Conservation (phyloP, 2,329 filamentous ascomycete species). For the Ophiocordyceps australis region DNA sequence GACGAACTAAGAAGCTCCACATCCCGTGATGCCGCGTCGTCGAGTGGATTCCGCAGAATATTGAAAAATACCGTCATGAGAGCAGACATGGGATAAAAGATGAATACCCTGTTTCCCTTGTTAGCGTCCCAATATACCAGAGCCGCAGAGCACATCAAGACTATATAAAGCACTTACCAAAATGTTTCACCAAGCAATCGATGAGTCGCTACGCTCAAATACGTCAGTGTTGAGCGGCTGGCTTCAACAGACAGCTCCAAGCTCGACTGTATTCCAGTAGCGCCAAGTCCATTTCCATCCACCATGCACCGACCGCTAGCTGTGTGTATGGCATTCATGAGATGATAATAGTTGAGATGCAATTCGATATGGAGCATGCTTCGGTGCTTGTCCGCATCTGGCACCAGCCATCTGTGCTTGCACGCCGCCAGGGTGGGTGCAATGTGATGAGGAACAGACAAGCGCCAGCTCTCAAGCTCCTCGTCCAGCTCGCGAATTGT, state of each 20-base stretch:
- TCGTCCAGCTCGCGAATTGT: conserved; percentile 38
- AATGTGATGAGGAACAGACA: background rate
- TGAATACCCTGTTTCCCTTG: conserved; percentile 29
- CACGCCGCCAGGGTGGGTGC: conserved; percentile 16
- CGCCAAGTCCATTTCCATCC: conserved; percentile 6
- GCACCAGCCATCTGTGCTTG: conserved; percentile 9
- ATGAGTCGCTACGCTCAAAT: conserved; percentile 21
- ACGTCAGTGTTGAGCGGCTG: conserved; percentile 33
- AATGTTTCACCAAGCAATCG: conserved; percentile 24
- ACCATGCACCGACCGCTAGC: conserved; percentile 31
- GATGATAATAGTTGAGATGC: conserved; percentile 35
- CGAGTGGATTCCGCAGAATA: conserved; percentile 26
- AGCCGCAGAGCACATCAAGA: too few relatives aligned
- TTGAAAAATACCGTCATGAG: conserved; percentile 35
- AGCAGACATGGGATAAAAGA: conserved; percentile 38
- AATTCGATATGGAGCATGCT: conserved; percentile 28
- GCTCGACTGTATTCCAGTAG: conserved; percentile 29
- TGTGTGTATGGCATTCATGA: conserved; percentile 34
- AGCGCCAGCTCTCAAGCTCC: conserved; percentile 31
- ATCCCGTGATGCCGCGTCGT: conserved; percentile 22
- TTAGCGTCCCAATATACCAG: conserved; percentile 17
- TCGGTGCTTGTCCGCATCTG: conserved; percentile 9
- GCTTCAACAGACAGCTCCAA: conserved; percentile 33
- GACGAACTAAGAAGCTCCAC: conserved; percentile 24
- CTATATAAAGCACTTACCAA: too few relatives aligned